A percentile compares a stretch with the other conserved stretches of the same genome.
Conservation (phyloP, 2,329 filamentous ascomycete species). For the Clonostachys chloroleuca region DNA sequence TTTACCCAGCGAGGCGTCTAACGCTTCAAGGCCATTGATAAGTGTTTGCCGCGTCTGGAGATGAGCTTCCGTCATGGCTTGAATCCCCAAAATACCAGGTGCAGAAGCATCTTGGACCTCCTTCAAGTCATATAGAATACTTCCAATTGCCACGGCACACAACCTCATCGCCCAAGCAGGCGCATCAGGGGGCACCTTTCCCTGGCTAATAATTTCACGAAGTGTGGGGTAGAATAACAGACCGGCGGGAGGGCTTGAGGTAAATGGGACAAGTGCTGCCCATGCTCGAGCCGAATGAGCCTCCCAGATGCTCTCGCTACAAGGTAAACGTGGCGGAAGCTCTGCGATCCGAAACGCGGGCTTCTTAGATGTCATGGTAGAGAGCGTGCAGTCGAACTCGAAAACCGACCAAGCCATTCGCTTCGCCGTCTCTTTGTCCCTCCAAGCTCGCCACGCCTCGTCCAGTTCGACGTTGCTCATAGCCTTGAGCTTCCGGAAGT, state of each 20-base stretch:
- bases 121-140: slow-evolving; percentile 20
- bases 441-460: slow-evolving; percentile 15
- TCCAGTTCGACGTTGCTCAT: slow-evolving; percentile 1
- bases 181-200: slow-evolving; percentile 4
- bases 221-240: slow-evolving; percentile 5
- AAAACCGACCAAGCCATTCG: slow-evolving; percentile 21
- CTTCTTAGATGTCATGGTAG: slow-evolving; percentile 17
- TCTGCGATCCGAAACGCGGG: slow-evolving; percentile 19
- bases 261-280: slow-evolving; percentile 7
- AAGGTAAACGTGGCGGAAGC: slow-evolving; percentile 17
- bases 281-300: slow-evolving; percentile 17
- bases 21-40: not conserved
- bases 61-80: not conserved
- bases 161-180: slow-evolving; percentile 19
- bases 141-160: slow-evolving; percentile 18
- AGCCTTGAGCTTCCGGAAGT: not conserved
- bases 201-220: slow-evolving; percentile 3
- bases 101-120: slow-evolving; percentile 17
- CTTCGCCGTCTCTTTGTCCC: slow-evolving; percentile 11
- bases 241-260: slow-evolving; percentile 2
- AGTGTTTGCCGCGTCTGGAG: not conserved
- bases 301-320: slow-evolving; percentile 18
- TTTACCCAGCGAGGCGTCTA: not conserved
- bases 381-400: slow-evolving; percentile 23
- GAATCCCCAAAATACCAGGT: slow-evolving; percentile 14